Base-by-base conservation (phyloP, 768 basidiomycete genomes). In the Lactarius tabidus region DNA sequence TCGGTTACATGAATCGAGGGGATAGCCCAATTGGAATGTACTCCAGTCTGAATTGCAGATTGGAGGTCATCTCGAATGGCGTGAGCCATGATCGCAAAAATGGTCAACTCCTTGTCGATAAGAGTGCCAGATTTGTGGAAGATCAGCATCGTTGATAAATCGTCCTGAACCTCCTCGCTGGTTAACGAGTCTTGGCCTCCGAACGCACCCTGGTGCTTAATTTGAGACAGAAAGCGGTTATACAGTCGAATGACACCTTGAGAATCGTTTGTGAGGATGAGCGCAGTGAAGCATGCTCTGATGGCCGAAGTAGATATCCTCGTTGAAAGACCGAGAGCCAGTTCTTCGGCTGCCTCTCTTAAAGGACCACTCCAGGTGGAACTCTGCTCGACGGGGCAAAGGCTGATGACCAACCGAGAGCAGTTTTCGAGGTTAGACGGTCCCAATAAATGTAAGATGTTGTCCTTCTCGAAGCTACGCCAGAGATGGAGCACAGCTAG, bases 21-120 rank as follows among this genome's bases (percentile, higher is more conserved):
- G 39, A 85, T 68, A 1, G 75, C 79, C 53, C 78, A 72, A 20
- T 74, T 75, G 1, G 77, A 77, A 23, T 75, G 69, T 9, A 84
- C 67, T 64, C 76, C 84, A 6, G 73, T 71, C 51, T 75, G 73
- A 55, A 90, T 71, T 3, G 89, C 87, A 36, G 73, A 78, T n/a
- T 75, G 70, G 68, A 91, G 90, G n/a, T 80, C 78, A 70, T 84
- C 76, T 35, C 78, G 74, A 72, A 85, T 80, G 5, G 87, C 86
- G 72, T 85, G 76, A 18, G 91, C 91, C 26, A 84, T 77, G n/a
- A 84, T 75, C 7, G 79, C 85, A 14, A 79, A 79, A 36, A 58
- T 88, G 77, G 29, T 88, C 74, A 36, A 86, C 65, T 76, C 70
- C 31, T 41, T 60, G 26, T 69, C 70, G 31, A 72, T 48, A 12